phyloP scores from a whole-genome alignment of 1,284 basidiomycete genomes.

The Leccinum holopus region DNA sequence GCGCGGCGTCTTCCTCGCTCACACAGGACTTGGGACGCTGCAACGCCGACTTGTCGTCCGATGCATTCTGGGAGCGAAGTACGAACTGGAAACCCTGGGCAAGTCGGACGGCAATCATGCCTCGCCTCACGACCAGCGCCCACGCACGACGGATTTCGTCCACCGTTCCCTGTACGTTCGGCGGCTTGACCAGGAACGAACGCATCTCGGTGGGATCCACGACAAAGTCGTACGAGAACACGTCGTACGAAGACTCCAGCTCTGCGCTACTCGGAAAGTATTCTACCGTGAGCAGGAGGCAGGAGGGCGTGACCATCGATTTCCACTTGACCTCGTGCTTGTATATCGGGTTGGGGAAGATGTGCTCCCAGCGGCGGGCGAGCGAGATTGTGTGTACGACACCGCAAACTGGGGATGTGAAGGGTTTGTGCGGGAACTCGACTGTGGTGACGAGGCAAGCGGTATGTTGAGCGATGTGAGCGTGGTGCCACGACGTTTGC shows the following conservation, averaged over 20 bases:
- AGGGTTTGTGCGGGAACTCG: slow-evolving; percentile 57
- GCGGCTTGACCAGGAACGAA: slow-evolving; percentile 76
- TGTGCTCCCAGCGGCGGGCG: slow-evolving; percentile 86
- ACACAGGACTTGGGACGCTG: slow-evolving; percentile 58
- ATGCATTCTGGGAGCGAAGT: slow-evolving; percentile 42
- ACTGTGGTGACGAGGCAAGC: slow-evolving; percentile 48
- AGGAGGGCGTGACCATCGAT: slow-evolving; percentile 79
- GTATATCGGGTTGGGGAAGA: slow-evolving; percentile 73
- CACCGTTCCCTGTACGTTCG: slow-evolving; percentile 44
- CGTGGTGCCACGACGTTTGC: slow-evolving; percentile 54
- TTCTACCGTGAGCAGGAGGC: slow-evolving; percentile 92
- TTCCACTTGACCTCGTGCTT: slow-evolving; percentile 95
- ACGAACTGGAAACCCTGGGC: slow-evolving; percentile 98
- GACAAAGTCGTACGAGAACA: slow-evolving; percentile 79
- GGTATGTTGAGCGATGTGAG: slow-evolving; percentile 42
- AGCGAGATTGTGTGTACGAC: slow-evolving; percentile 65
- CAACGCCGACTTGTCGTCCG: slow-evolving; percentile 34
- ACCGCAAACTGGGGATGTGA: slow-evolving; percentile 57
- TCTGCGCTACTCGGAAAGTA: slow-evolving; percentile 79
- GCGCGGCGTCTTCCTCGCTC: slow-evolving; percentile 52
- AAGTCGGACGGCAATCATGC: slow-evolving; percentile 90
- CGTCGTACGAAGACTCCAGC: slow-evolving; percentile 76
- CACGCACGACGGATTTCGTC: slow-evolving; percentile 66
- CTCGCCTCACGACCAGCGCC: slow-evolving; percentile 87
- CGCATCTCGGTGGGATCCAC: slow-evolving; percentile 75